These are phyloP conservation scores for Pseudonitzschia delicatissima DNA, from an alignment of 108 stramenopile genomes.

Conservation along the genomic window DNA sequence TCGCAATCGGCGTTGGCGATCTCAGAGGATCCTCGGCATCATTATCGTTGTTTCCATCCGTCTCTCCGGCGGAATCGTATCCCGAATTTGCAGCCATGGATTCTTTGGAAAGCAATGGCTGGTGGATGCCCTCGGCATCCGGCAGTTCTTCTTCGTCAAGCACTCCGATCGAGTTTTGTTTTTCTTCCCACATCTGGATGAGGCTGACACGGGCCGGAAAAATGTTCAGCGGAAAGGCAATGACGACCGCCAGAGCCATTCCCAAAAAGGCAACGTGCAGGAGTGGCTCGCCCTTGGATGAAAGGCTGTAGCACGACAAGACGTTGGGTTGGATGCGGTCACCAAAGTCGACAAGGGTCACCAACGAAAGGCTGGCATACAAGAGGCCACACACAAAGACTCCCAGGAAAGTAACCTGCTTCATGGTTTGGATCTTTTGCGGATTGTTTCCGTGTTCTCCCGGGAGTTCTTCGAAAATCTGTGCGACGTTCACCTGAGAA, in stretches of 20 bases:
- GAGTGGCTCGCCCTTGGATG: conserved; percentile 23
- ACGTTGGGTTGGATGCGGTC: conserved; percentile 54
- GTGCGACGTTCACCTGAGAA: conserved; percentile 81
- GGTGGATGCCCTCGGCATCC: conserved; percentile 18
- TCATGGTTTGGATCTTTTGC: conserved; percentile 38
- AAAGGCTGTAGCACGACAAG: conserved; percentile 52
- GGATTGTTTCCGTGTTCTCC: neutral
- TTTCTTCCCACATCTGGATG: conserved; percentile 46
- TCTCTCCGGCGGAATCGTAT: conserved; percentile 6
- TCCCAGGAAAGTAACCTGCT: conserved; percentile 40
- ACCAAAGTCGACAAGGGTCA: conserved; percentile 65
- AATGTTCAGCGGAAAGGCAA: conserved; percentile 81
- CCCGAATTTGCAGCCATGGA: neutral
- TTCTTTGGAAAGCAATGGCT: conserved; percentile 24
- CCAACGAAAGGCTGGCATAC: conserved; percentile 46
- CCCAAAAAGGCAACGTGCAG: conserved; percentile 65
- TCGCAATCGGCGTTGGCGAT: neutral
- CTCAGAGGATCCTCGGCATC: conserved; percentile 19
- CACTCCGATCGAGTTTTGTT: neutral
- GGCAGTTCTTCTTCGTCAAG: neutral
- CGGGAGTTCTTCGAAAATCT: conserved; percentile 66
- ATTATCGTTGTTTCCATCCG: too few species aligned
- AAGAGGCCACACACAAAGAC: conserved; percentile 36
- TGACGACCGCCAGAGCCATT: conserved; percentile 74
- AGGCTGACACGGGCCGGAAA: conserved; percentile 72